Percentiles rank a stretch among this genome's conserved stretches.
Evolutionary conservation across 2,329 filamentous ascomycete species (phyloP).

Genomic region (Hypocrella siamensis): DNA sequence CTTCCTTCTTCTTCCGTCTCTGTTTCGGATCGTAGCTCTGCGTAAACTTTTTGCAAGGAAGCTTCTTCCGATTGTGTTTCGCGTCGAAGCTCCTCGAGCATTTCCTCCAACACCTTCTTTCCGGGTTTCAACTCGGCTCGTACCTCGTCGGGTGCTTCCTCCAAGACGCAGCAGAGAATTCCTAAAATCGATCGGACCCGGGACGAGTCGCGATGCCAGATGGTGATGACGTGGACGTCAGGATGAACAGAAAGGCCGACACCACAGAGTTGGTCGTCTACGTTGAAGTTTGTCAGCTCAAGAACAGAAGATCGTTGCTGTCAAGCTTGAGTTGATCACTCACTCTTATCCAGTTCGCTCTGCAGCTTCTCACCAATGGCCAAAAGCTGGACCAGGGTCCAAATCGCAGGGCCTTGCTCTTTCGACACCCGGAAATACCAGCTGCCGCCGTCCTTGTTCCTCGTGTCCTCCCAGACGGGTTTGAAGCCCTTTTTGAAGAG

Average conservation of each 20-base stretch:
- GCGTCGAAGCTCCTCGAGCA: slow-evolving; percentile 37
- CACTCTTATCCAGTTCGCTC: slow-evolving; percentile 54
- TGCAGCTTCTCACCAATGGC: slow-evolving; percentile 74
- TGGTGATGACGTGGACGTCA: slow-evolving; percentile 73
- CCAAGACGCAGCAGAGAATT: slow-evolving; percentile 57
- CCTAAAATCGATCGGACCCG: slow-evolving; percentile 66
- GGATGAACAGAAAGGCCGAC: slow-evolving; percentile 78
- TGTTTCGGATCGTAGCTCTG: too few relatives aligned
- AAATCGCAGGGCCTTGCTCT: slow-evolving; percentile 54
- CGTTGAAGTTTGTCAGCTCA: not conserved
- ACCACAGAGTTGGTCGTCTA: slow-evolving; percentile 77
- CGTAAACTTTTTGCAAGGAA: too few relatives aligned
- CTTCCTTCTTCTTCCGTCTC: too few relatives aligned
- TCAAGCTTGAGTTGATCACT: slow-evolving; percentile 11
- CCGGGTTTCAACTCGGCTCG: slow-evolving; percentile 6
- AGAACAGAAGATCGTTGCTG: not conserved
- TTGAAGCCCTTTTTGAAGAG: slow-evolving; percentile 66
- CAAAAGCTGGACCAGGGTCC: slow-evolving; percentile 67
- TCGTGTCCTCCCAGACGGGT: slow-evolving; percentile 71
- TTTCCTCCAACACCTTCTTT: too few relatives aligned
- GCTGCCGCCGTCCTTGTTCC: slow-evolving; percentile 72
- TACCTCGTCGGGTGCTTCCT: slow-evolving; percentile 59
- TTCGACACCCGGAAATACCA: slow-evolving; percentile 90
- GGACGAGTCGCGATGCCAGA: slow-evolving; percentile 83
- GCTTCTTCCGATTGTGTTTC: too few relatives aligned